Base-by-base conservation (phyloP, 352 stramenopile species). In the Globisporangium paroecandrum region DNA sequence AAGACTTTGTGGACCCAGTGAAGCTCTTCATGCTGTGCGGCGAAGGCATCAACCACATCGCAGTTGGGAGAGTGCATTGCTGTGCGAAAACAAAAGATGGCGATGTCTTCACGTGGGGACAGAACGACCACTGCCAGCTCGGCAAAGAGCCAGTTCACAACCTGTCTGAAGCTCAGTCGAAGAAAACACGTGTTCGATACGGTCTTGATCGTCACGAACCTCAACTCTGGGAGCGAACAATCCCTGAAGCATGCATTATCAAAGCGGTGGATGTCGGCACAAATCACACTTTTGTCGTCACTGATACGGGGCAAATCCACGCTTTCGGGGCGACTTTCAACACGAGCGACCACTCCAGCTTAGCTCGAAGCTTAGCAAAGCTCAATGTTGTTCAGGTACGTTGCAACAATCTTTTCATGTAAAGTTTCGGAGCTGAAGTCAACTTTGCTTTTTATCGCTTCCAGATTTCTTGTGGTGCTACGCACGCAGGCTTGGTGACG, bases 101-200 rank as follows among this genome's bases (percentile, higher is more conserved):
- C 41, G 87, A 94, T 59, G 82, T 94, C 3, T 95, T 89, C 62
- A 91, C 87, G 22, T 95, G 87, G 87, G 87, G 87, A 8, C 84
- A 93, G 22, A 95, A 94, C 56, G 83, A 93, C 59, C 87, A 93
- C 66, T 92, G 83, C 34, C 87, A 95, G 54, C 66, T 94, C 3
- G 87, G 87, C 6, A 74, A 83, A 15, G 87, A 94, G 56, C 78
- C 82, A 12, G 58, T 77, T 0, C 85, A 95, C 58, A 83, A 82
- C 62, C 46, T 94, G 3, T 77, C 78, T 1, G 79, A 85, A 15
- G 71, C 77, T 0, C 69, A 82, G 46, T 75, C 75, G 15, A 90
- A 77, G 62, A 91, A 91, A 64, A 74, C 85, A 1, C 75, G 71
- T 7, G 75, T 85, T 6, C 79, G 82, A 6, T 88, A 93, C 46